Percentiles rank a stretch among this genome's conserved stretches.
These are phyloP conservation scores for Davidsoniella neocaledoniae DNA, from an alignment of 2,329 filamentous ascomycete genomes.

Conservation along the genomic window DNA sequence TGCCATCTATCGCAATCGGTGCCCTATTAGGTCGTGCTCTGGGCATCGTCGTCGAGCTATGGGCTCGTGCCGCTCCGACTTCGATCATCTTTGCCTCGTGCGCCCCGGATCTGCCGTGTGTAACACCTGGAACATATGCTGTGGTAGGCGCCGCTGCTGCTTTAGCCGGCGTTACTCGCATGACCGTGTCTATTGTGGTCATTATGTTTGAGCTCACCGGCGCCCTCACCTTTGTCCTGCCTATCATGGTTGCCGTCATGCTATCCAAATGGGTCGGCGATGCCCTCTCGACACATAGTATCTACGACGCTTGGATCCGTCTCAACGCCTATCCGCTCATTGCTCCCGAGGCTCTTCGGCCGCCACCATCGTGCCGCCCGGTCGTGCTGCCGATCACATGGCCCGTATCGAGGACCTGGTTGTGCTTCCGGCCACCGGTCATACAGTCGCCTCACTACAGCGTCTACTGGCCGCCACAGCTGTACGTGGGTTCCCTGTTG, in stretches of 20 bases:
- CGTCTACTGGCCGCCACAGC: conserved; percentile 55
- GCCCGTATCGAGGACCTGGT: conserved; percentile 81
- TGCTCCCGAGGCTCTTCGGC: conserved; percentile 62
- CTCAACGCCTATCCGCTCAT: conserved; percentile 92
- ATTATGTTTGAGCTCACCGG: conserved; percentile 99
- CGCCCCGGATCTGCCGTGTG: conserved; percentile 69
- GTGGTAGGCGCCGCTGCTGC: conserved; percentile 91
- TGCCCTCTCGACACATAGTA: conserved; percentile 78
- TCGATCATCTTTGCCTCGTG: conserved; percentile 67
- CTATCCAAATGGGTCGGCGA: conserved; percentile 96
- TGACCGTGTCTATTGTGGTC: conserved; percentile 96
- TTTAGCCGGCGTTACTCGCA: conserved; percentile 82
- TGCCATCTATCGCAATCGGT: conserved; percentile 91
- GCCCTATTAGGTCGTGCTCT: conserved; percentile 78
- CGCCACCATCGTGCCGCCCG: conserved; percentile 59
- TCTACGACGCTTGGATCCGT: conserved; percentile 97
- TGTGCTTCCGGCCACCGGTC: conserved; percentile 69
- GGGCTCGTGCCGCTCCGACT: conserved; percentile 61
- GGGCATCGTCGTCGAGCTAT: conserved; percentile 77
- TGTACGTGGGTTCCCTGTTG: conserved; percentile 83
- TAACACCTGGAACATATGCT: conserved; percentile 89
- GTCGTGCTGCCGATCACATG: conserved; percentile 79
- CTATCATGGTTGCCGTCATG: conserved; percentile 99
- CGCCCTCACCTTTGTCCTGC: conserved; percentile 85
- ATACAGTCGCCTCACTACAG: conserved; percentile 64